A percentile compares a stretch with the other conserved stretches of the same genome.
phyloP scores from a whole-genome alignment of 176 grass and related monocot genomes.

The Miscanthus lutarioriparius region DNA sequence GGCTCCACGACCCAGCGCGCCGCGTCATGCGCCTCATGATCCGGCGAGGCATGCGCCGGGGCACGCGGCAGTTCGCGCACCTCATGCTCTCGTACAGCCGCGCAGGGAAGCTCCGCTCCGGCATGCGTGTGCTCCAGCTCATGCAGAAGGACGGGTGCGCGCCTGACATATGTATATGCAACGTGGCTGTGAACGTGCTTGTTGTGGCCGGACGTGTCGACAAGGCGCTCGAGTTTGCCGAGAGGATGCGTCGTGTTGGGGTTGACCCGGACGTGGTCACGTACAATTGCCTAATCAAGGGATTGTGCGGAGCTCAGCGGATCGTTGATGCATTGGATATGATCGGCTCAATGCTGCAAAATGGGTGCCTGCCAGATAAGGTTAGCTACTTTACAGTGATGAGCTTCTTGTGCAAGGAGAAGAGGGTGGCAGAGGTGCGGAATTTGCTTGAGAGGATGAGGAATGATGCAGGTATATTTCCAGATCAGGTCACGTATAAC shows the following conservation, averaged over 20 bases:
- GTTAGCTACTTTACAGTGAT: conserved; percentile 90
- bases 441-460: conserved; percentile 64
- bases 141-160: conserved; percentile 90
- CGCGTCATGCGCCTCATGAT: conserved; percentile 87
- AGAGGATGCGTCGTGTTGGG: conserved; percentile 64
- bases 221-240: conserved; percentile 63
- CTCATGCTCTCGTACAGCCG: conserved; percentile 93
- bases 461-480: conserved; percentile 57
- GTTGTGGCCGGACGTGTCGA: conserved; percentile 62
- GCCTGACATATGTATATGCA: conserved; percentile 69
- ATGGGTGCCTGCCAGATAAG: conserved; percentile 72
- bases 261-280: conserved; percentile 56
- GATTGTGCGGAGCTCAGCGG: conserved; percentile 55
- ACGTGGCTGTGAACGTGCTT: conserved; percentile 67
- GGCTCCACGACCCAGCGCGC: conserved; percentile 70
- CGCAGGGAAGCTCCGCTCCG: conserved; percentile 71
- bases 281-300: conserved; percentile 88
- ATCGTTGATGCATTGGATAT: conserved; percentile 61
- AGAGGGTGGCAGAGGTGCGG: conserved; percentile 60
- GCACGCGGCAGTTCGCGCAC: conserved; percentile 51
- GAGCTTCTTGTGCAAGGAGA: conserved; percentile 84
- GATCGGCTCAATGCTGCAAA: conserved; percentile 60
- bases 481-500: conserved; percentile 89
- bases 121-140: conserved; percentile 86
- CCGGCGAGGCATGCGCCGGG: conserved; percentile 45